Conservation (phyloP, 2,329 filamentous ascomycete genomes). For the Fusarium cicatricum region DNA sequence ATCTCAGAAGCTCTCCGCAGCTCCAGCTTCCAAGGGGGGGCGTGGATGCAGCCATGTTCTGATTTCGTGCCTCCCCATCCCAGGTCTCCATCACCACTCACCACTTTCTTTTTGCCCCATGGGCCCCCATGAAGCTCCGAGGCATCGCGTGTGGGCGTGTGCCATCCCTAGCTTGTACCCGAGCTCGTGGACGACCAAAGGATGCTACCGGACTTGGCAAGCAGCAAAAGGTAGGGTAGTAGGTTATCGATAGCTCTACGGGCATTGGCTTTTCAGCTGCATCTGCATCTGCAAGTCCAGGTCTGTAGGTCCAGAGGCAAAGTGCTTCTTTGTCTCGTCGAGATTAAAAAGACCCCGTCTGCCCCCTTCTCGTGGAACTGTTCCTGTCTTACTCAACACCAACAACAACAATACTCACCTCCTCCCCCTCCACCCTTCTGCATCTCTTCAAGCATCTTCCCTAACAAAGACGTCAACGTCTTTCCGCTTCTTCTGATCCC, state of each 20-base stretch:
- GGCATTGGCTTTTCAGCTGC: neutral
- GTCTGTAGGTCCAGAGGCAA: neutral
- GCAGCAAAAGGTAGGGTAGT: too few relatives aligned
- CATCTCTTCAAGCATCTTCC: neutral
- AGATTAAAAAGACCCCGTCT: conserved; percentile 40
- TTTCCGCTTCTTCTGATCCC: too few relatives aligned
- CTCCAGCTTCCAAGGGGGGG: too few relatives aligned
- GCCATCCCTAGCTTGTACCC: conserved; percentile 5
- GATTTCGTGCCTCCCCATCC: neutral
- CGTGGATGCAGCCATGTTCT: neutral
- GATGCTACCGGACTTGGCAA: conserved; percentile 6
- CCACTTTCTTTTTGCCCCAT: conserved; percentile 34
- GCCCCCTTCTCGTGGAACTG: conserved; percentile 34
- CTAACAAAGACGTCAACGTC: too few relatives aligned
- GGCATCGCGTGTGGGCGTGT: conserved; percentile 3
- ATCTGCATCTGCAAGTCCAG: neutral
- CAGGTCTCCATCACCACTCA: conserved; percentile 18
- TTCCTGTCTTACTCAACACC: conserved; percentile 30
- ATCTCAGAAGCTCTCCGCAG: too few relatives aligned
- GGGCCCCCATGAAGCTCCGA: conserved; percentile 18
- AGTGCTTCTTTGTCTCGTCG: conserved; percentile 19
- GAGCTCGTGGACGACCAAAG: conserved; percentile 26
- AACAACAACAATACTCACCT: neutral
- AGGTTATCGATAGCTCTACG: neutral
- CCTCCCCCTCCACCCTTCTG: conserved; percentile 2